These are phyloP conservation scores for Tilletia horrida DNA, from an alignment of 1,284 basidiomycete species.

Conservation along the genomic window DNA sequence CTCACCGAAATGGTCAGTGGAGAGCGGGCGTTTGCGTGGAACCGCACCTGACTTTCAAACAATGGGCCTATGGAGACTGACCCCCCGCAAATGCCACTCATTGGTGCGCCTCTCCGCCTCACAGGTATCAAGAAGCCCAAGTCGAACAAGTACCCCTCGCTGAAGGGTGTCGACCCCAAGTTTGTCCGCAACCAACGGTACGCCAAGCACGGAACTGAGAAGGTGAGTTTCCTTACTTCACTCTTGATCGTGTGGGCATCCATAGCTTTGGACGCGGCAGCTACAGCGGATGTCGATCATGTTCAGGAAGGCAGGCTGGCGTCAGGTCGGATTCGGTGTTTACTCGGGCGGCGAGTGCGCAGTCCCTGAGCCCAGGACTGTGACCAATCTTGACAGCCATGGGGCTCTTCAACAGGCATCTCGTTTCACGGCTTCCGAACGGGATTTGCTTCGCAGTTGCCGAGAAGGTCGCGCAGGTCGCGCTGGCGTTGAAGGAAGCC, in stretches of 20 bases:
- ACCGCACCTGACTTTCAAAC: neutral
- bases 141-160: constrained; percentile 72
- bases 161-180: constrained; percentile 92
- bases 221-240: constrained; percentile 49
- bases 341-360: too few relatives aligned
- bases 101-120: neutral
- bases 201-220: constrained; percentile 74
- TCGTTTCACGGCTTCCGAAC: too few relatives aligned
- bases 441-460: too few relatives aligned
- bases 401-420: too few relatives aligned
- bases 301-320: too few relatives aligned
- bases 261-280: too few relatives aligned
- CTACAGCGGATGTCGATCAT: too few relatives aligned
- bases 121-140: constrained; percentile 56
- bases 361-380: too few relatives aligned
- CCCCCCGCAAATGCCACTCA: neutral
- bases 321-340: too few relatives aligned
- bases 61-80: neutral
- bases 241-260: neutral
- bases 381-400: too few relatives aligned
- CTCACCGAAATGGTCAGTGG: constrained; percentile 80
- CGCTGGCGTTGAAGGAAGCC: too few relatives aligned
- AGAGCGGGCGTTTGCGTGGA: constrained; percentile 68
- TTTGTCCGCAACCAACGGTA: constrained; percentile 80
- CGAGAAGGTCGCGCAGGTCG: too few relatives aligned